These are phyloP conservation scores for Papiliotrema flavescens DNA, from an alignment of 1,284 basidiomycete species.

Conservation along the genomic window DNA sequence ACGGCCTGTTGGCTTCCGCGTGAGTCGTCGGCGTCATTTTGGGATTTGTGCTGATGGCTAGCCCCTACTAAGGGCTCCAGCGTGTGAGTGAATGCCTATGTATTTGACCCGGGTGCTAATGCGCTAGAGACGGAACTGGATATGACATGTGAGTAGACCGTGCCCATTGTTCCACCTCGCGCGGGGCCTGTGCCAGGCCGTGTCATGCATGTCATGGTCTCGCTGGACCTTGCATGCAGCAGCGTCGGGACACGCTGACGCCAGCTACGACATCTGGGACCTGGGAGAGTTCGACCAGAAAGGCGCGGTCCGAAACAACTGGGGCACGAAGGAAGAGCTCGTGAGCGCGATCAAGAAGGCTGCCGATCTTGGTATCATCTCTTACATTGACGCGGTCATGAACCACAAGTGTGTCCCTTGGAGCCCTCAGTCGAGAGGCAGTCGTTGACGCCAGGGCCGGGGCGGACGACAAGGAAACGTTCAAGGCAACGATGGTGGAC, in stretches of 20 bases:
- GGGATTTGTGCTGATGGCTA: constrained; percentile 1
- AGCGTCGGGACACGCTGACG: constrained; percentile 29
- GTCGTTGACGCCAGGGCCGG: constrained; percentile 52
- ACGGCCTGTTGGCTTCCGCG: constrained; percentile 68
- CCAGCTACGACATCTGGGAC: constrained; percentile 68
- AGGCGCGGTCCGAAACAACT: constrained; percentile 74
- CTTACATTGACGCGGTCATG: constrained; percentile 54
- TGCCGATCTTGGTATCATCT: constrained; percentile 41
- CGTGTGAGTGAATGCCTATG: constrained; percentile 16
- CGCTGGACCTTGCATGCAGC: too few species aligned
- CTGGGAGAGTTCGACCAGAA: constrained; percentile 90
- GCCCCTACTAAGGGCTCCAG: constrained; percentile 46
- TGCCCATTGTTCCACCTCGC: background rate
- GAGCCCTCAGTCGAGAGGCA: background rate
- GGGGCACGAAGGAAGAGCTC: constrained; percentile 84
- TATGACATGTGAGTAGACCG: constrained; percentile 42
- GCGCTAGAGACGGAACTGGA: constrained; percentile 38
- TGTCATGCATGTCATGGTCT: too few species aligned
- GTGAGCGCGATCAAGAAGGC: constrained; percentile 59
- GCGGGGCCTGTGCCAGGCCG: too few species aligned
- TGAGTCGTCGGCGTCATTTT: constrained; percentile 17
- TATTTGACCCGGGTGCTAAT: background rate
- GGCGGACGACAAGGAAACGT: constrained; percentile 72
- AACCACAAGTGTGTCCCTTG: constrained; percentile 51
- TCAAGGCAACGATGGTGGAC: constrained; percentile 72